Evolutionary conservation across 2,329 filamentous ascomycete genomes (phyloP).

Genomic region (Laburnicola sp.): DNA sequence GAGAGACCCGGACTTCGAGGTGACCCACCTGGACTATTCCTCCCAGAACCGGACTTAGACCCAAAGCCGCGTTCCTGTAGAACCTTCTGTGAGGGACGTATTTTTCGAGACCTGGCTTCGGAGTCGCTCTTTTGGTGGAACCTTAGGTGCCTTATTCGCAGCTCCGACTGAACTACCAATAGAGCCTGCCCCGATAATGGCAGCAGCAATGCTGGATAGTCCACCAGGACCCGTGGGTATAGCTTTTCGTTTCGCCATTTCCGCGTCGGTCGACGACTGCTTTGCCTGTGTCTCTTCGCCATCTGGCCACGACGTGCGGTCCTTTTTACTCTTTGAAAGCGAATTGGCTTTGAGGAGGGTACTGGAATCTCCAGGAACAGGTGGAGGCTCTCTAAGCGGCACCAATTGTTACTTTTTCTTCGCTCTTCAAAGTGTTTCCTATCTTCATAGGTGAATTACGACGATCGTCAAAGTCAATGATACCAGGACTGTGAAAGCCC

Average conservation of each 20-base stretch:
- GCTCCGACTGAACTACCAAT: constrained; percentile 51
- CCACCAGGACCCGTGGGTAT: constrained; percentile 42
- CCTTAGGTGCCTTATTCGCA: constrained; percentile 44
- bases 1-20: constrained; percentile 58
- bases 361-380: constrained; percentile 80
- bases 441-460: constrained; percentile 80
- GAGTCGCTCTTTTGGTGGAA: constrained; percentile 41
- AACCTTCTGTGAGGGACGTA: constrained; percentile 46
- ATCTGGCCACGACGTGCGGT: constrained; percentile 53
- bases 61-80: constrained; percentile 48
- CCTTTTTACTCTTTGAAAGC: constrained; percentile 70
- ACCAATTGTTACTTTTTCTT: constrained; percentile 58
- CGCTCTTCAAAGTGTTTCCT: constrained; percentile 38
- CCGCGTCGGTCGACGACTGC: constrained; percentile 42
- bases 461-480: constrained; percentile 85
- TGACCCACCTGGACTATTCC: constrained; percentile 62
- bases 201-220: constrained; percentile 62
- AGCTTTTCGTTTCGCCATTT: constrained; percentile 39
- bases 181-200: constrained; percentile 65
- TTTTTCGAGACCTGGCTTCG: constrained; percentile 26
- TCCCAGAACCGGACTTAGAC: constrained; percentile 36
- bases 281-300: constrained; percentile 39
- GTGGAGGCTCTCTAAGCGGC: constrained; percentile 81
- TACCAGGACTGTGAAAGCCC: constrained; percentile 67
- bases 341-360: constrained; percentile 92